Evolutionary conservation across 208 protist genomes (phyloP).

Genomic region (Leishmania tropica): DNA sequence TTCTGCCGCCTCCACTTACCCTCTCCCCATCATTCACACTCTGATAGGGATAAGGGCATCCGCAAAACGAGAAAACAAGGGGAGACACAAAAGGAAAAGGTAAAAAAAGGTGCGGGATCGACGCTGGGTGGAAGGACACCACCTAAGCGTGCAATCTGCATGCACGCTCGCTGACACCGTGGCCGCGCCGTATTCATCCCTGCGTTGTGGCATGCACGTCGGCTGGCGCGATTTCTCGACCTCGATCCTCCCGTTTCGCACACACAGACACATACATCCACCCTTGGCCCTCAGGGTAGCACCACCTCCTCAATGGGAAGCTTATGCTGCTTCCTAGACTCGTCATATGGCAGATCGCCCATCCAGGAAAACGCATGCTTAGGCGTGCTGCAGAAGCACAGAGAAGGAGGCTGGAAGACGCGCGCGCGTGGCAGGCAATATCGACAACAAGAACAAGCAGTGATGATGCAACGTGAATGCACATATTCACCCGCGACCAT

Average conservation of each 20-base stretch:
- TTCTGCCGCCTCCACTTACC: background rate
- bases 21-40: background rate
- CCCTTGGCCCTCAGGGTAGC: background rate
- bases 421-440: background rate
- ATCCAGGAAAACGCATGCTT: background rate
- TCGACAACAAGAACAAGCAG: background rate
- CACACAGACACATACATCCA: background rate
- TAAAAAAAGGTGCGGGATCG: background rate
- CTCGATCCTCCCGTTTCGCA: background rate
- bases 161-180: background rate
- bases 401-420: background rate
- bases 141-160: background rate
- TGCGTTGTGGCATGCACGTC: background rate
- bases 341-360: background rate
- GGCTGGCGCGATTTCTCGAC: background rate
- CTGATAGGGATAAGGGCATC: background rate
- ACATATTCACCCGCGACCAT: background rate
- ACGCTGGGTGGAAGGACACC: background rate
- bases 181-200: background rate
- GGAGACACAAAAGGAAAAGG: background rate
- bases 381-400: background rate
- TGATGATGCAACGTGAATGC: background rate
- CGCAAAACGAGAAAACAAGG: background rate
- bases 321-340: background rate
- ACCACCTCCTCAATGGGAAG: background rate